phyloP scores from a whole-genome alignment of 2,329 filamentous ascomycete species.

The Leptographium wingfieldii region DNA sequence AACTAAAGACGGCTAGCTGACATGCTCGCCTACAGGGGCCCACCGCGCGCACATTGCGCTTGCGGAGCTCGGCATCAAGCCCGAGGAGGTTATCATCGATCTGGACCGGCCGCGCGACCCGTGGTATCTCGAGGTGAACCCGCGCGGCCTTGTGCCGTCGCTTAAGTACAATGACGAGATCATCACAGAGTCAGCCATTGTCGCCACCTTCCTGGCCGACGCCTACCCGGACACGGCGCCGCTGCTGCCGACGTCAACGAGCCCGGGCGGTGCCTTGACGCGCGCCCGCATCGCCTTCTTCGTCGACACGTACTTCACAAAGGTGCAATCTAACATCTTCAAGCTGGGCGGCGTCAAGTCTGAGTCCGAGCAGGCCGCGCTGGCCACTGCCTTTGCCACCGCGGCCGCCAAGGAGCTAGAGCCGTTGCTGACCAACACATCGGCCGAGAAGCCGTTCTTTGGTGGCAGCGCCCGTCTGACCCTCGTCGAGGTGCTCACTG shows the following conservation, averaged over 20 bases:
- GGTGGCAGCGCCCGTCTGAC: constrained; percentile 52
- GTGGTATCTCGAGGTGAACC: constrained; percentile 68
- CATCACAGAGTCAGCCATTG: constrained; percentile 60
- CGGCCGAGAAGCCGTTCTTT: constrained; percentile 40
- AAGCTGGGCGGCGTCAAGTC: constrained; percentile 31
- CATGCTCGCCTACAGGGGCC: constrained; percentile 31
- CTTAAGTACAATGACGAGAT: constrained; percentile 55
- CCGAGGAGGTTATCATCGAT: constrained; percentile 62
- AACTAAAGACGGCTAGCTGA: background rate
- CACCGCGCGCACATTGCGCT: constrained; percentile 65
- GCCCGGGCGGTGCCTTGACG: constrained; percentile 41
- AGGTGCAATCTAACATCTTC: constrained; percentile 31
- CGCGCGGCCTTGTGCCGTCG: constrained; percentile 63
- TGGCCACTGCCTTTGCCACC: constrained; percentile 38
- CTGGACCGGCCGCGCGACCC: constrained; percentile 53
- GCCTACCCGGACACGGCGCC: constrained; percentile 39
- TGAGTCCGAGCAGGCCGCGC: constrained; percentile 35
- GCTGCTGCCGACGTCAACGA: constrained; percentile 44
- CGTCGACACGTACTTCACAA: constrained; percentile 20
- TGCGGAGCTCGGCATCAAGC: constrained; percentile 51
- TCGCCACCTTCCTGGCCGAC: constrained; percentile 61
- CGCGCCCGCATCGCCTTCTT: constrained; percentile 62
- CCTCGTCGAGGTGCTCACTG: constrained; percentile 59
- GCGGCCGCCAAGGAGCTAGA: constrained; percentile 59
- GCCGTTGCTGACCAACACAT: constrained; percentile 42